Evolutionary conservation across 768 basidiomycete species (phyloP), one percentile per base, ranked within the genome.

Genomic region (Glaciozyma antarctica): DNA sequence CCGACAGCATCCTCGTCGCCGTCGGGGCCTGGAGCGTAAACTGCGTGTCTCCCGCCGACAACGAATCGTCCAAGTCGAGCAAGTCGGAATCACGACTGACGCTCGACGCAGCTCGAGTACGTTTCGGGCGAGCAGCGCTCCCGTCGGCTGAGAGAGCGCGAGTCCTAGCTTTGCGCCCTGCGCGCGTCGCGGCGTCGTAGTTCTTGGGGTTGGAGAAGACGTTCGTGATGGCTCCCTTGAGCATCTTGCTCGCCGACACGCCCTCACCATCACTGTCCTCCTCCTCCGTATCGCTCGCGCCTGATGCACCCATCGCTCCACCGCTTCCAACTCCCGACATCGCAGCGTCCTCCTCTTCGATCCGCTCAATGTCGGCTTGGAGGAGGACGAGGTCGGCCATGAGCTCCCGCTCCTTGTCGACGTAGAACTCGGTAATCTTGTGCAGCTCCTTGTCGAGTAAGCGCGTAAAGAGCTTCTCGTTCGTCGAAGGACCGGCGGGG

Each of bases 401-500:
- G 24, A 95, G 77, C 57, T 92, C 88, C 53, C 80, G 81, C 73
- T 88, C 86, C 76, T 93, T 89, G 3, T 76, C 73, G 55, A 82
- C 81, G 76, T 97, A 98, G 76, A 98, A 98, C 0, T 78, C 60
- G 26, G 79, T 77, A 22, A 97, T 85, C 81, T 92, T 95, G 73
- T 80, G 79, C 38, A 93, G 80, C 73, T 99, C 92, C 66, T 82
- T 80, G 75, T 95, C 87, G 38, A 95, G 81, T 1, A 91, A 80
- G 0, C 86, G 84, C 13, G 81, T 75, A 75, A 98, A 98, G 22
- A 62, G 70, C 73, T 81, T 76, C 38, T 19, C 75, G 74, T 73
- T 89, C 83, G 19, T 83, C 41, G 5, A 26, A 26, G 43, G n/a
- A 15, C 38, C 38, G 19, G 58, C 12, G 24, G 2, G 22, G 57